Evolutionary conservation across 1,284 basidiomycete species (phyloP).

Genomic region (Ganoderma meredithae): DNA sequence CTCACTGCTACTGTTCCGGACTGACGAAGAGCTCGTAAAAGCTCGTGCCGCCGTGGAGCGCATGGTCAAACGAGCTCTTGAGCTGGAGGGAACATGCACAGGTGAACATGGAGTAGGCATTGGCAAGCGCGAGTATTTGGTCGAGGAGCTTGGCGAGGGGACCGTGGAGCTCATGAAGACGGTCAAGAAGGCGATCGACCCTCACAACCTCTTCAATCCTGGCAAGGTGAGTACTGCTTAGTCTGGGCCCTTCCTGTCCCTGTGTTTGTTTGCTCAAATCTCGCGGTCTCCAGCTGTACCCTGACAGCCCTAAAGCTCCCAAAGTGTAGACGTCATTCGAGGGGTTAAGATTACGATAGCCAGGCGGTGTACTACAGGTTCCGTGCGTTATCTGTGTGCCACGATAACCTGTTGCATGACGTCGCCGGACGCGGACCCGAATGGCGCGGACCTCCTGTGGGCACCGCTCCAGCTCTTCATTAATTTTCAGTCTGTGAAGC

Average conservation of each 20-base stretch:
- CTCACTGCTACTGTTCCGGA: slow-evolving; percentile 64
- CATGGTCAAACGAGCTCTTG: slow-evolving; percentile 78
- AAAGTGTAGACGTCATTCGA: not conserved
- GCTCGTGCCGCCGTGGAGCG: slow-evolving; percentile 64
- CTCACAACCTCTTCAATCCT: slow-evolving; percentile 83
- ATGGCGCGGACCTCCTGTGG: not conserved
- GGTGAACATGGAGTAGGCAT: slow-evolving; percentile 92
- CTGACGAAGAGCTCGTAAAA: slow-evolving; percentile 62
- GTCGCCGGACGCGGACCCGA: not conserved
- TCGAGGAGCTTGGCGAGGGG: slow-evolving; percentile 80
- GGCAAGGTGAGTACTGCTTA: slow-evolving; percentile 67
- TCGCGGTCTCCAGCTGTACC: slow-evolving; percentile 17
- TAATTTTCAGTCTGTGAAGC: not conserved
- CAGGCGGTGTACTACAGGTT: not conserved
- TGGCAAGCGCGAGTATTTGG: slow-evolving; percentile 81
- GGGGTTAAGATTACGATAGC: not conserved
- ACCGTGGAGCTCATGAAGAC: slow-evolving; percentile 88
- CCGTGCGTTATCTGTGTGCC: not conserved
- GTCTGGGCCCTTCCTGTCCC: too few species aligned
- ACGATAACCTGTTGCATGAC: not conserved
- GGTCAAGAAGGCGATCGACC: slow-evolving; percentile 82
- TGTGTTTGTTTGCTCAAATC: not conserved
- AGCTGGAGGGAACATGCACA: slow-evolving; percentile 81
- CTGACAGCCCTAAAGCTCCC: slow-evolving; percentile 17
- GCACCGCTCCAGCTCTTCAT: not conserved